Conservation (phyloP, 1,284 basidiomycete genomes). For the Gomphus sp. region DNA sequence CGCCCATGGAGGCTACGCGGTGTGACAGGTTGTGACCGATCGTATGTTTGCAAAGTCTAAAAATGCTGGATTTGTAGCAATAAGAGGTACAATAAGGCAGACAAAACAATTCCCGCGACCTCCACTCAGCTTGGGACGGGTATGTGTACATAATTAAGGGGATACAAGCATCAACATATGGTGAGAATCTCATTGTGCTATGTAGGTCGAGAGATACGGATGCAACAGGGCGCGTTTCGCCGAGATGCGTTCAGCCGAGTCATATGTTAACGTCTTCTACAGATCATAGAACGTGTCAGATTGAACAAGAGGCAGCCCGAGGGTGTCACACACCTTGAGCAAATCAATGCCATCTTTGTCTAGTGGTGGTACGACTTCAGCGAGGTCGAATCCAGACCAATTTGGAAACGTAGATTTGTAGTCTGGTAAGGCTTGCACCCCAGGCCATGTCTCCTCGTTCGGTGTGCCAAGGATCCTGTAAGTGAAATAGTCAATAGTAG, state of each 20-base stretch:
- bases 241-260: constrained; percentile 90
- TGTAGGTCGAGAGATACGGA: constrained; percentile 40
- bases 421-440: constrained; percentile 83
- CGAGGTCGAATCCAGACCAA: constrained; percentile 72
- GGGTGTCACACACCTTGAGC: constrained; percentile 44
- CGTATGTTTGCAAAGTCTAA: background rate
- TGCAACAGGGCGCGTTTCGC: constrained; percentile 82
- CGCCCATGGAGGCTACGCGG: background rate
- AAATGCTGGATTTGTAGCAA: background rate
- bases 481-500: background rate
- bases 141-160: constrained; percentile 6
- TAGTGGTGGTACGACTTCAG: constrained; percentile 55
- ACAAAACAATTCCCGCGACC: background rate
- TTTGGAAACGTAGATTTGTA: constrained; percentile 97
- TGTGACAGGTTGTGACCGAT: constrained; percentile 1
- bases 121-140: constrained; percentile 1
- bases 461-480: constrained; percentile 89
- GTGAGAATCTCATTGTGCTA: background rate
- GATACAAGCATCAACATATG: background rate
- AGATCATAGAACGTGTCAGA: constrained; percentile 19
- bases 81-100: background rate
- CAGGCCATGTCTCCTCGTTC: constrained; percentile 87
- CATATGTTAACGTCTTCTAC: constrained; percentile 80
- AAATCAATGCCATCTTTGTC: constrained; percentile 73
- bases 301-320: constrained; percentile 8